Base-by-base conservation (phyloP, 441 rosid species). In the Populus hybrid region DNA sequence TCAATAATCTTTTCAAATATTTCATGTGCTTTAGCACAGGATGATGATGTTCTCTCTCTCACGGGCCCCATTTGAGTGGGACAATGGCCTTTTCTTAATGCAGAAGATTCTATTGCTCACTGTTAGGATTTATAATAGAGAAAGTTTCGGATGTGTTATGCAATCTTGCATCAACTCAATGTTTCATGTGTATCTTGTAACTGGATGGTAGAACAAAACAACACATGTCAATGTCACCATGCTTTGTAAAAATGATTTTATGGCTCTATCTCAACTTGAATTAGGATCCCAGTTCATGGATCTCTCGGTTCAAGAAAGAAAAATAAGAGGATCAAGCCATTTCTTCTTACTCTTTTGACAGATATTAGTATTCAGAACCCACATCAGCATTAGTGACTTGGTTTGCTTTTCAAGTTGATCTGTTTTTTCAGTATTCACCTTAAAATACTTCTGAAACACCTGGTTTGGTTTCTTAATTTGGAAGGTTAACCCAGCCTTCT, bases 381-480 rank as follows among this genome's bases (percentile, higher is more conserved):
- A 10, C 32, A 50, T 32, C 1, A 24, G 34, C 20, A 57, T 69
- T 36, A 34, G 59, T 38, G 61, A 23, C 34, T 0, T 64, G 63
- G 4, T 76, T 28, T 36, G 54, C 24, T 30, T 73, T 28, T 18
- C 63, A 9, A 66, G 74, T 40, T 61, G 24, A 54, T 34, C 28
- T 69, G 69, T 26, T 57, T 64, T 24, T 68, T 54, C 61, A 61
- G 74, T 73, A 38, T 28, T 63, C 28, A 34, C 67, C 70, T 61
- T 75, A 2, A 10, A 42, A 14, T 8, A 24, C 24, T 72, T 8
- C 21, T 16, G 21, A 54, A 54, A 54, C 21, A 54, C 61, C n/a
- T 54, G n/a, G 9, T 54, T 54, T 54, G 61, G 61, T 54, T 54
- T 54, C 61, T 6, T 54, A 50, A 50, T 50, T 50, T 5, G 2